A percentile compares a stretch with the other conserved stretches of the same genome.
phyloP scores from a whole-genome alignment of 306 rosid species.

The Boehmeria nivea region DNA sequence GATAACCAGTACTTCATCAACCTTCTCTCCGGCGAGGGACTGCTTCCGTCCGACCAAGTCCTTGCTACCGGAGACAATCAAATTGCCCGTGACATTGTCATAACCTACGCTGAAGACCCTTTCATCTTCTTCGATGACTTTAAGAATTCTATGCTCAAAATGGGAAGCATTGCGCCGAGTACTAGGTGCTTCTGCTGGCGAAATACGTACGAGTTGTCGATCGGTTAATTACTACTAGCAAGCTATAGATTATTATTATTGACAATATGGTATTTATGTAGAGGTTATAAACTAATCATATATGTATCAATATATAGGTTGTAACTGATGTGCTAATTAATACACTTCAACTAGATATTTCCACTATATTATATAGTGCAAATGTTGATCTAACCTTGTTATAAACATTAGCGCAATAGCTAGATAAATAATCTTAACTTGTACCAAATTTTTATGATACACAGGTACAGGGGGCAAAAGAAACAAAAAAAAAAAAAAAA shows the following conservation, averaged over 20 bases:
- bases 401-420: too few species aligned
- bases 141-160: slow-evolving; percentile 53
- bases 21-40: slow-evolving; percentile 68
- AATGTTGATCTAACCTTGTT: too few species aligned
- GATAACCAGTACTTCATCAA: slow-evolving; percentile 75
- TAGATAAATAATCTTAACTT: too few species aligned
- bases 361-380: too few species aligned
- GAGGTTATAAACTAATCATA: not conserved
- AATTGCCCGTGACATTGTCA: slow-evolving; percentile 41
- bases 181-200: slow-evolving; percentile 23
- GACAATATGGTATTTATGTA: too few species aligned
- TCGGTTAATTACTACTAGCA: slow-evolving; percentile 18
- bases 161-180: slow-evolving; percentile 55
- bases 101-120: slow-evolving; percentile 47
- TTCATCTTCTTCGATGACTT: slow-evolving; percentile 59
- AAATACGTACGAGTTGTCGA: slow-evolving; percentile 61
- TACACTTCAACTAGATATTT: too few species aligned
- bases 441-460: too few species aligned
- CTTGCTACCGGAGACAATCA: slow-evolving; percentile 37
- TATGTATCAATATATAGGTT: too few species aligned
- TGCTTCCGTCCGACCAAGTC: slow-evolving; percentile 72
- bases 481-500: too few species aligned
- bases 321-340: too few species aligned
- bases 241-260: not conserved
- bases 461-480: too few species aligned